Conservation (phyloP, 768 basidiomycete genomes). For the Boletus subcaerulescens region DNA sequence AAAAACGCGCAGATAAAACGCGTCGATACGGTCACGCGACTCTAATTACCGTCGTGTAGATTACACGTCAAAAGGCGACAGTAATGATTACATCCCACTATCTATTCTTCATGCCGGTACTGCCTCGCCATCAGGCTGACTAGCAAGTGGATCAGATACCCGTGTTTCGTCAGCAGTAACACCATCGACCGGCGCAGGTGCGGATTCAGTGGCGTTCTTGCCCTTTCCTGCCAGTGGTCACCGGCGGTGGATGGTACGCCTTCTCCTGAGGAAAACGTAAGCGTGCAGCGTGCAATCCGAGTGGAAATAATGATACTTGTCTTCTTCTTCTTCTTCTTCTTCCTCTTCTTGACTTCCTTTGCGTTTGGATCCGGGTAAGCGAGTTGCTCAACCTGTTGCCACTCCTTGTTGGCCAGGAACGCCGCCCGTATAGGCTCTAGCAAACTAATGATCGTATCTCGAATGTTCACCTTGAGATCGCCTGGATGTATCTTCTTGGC, state of each 20-base stretch:
- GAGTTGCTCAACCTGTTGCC: slow-evolving; percentile 68
- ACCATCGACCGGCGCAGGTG: slow-evolving; percentile 7
- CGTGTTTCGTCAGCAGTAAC: not conserved
- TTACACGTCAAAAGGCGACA: not conserved
- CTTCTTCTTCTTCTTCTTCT: slow-evolving; percentile 72
- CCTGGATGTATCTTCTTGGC: slow-evolving; percentile 80
- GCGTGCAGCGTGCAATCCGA: not conserved
- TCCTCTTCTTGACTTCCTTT: slow-evolving; percentile 54
- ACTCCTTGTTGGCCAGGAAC: slow-evolving; percentile 76
- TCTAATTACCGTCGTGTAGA: not conserved
- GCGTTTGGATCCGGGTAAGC: slow-evolving; percentile 84
- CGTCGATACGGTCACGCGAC: slow-evolving; percentile 1
- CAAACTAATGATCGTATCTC: slow-evolving; percentile 67
- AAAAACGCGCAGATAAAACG: not conserved
- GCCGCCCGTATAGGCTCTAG: slow-evolving; percentile 78
- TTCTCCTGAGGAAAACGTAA: slow-evolving; percentile 50
- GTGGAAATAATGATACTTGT: not conserved
- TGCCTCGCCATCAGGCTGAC: slow-evolving; percentile 6
- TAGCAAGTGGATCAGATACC: not conserved
- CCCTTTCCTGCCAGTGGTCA: slow-evolving; percentile 61
- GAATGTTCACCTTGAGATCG: slow-evolving; percentile 81
- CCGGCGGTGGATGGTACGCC: slow-evolving; percentile 79
- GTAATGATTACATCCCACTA: not conserved
- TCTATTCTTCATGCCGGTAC: slow-evolving; percentile 2
- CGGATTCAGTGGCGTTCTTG: slow-evolving; percentile 38